Conservation (phyloP, 2,329 filamentous ascomycete species). For the Rutstroemia sp. region DNA sequence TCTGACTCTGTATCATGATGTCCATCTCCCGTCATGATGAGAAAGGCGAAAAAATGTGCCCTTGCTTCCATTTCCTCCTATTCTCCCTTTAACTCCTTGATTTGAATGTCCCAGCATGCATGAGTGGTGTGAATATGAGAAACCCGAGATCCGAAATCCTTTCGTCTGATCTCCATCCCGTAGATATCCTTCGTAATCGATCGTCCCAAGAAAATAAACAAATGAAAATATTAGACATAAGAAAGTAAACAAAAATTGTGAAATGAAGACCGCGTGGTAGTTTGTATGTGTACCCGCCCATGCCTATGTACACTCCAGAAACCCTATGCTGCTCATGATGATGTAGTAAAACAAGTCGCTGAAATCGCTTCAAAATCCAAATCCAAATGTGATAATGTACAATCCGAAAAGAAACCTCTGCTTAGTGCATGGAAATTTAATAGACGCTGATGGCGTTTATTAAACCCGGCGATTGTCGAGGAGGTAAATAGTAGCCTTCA, state of each 20-base stretch:
- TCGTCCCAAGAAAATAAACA: neutral
- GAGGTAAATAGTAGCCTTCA: constrained; percentile 40
- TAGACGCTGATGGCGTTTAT: constrained; percentile 39
- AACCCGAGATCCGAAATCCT: neutral
- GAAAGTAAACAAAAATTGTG: no score
- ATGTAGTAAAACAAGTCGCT: constrained; percentile 6
- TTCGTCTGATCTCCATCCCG: neutral
- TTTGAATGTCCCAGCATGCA: neutral
- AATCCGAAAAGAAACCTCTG: constrained; percentile 5
- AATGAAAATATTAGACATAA: no score
- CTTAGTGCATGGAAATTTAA: constrained; percentile 21
- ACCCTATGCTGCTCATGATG: neutral
- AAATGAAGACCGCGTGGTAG: no score
- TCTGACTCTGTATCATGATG: neutral
- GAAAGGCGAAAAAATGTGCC: neutral
- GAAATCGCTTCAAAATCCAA: constrained; percentile 17
- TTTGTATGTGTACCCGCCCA: neutral
- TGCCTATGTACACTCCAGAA: constrained; percentile 8
- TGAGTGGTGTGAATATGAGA: neutral
- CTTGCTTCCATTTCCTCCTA: neutral
- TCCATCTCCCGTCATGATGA: neutral
- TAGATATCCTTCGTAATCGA: neutral
- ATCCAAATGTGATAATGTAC: constrained; percentile 11
- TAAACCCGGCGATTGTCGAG: constrained; percentile 34
- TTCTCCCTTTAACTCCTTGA: neutral